Evolutionary conservation across 768 basidiomycete species (phyloP).

Genomic region (Tephrocybe rancida): DNA sequence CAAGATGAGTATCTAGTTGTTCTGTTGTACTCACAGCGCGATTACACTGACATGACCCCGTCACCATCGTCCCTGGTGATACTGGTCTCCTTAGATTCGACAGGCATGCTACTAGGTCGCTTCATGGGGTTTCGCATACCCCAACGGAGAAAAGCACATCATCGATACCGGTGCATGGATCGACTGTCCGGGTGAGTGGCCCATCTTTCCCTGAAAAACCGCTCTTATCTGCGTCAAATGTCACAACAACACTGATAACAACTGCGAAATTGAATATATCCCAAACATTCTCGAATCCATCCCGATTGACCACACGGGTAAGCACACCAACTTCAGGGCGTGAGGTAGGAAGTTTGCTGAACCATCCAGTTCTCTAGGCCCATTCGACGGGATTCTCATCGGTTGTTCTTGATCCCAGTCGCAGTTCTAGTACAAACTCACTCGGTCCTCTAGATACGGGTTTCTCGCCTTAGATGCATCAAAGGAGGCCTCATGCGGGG

Average conservation of each 20-base stretch:
- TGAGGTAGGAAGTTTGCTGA: not conserved
- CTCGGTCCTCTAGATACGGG: not conserved
- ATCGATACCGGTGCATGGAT: slow-evolving; percentile 18
- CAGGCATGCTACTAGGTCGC: slow-evolving; percentile 13
- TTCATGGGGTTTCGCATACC: slow-evolving; percentile 40
- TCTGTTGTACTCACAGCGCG: no score
- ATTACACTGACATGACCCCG: slow-evolving; percentile 24
- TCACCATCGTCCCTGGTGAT: slow-evolving; percentile 31
- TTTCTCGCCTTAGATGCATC: not conserved
- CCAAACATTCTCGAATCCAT: slow-evolving; percentile 16
- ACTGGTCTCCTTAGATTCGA: not conserved
- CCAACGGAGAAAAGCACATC: slow-evolving; percentile 32
- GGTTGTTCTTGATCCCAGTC: not conserved
- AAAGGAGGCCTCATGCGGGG: no score
- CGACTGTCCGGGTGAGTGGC: slow-evolving; percentile 17
- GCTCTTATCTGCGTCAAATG: slow-evolving; percentile 17
- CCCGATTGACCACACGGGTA: slow-evolving; percentile 13
- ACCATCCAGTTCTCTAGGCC: not conserved
- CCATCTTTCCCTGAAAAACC: not conserved
- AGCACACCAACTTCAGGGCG: not conserved
- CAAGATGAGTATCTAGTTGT: not conserved
- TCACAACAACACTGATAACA: slow-evolving; percentile 15
- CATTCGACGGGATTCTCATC: not conserved
- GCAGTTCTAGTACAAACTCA: not conserved
- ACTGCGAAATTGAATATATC: slow-evolving; percentile 16